Conservation (phyloP, 305 asterid genomes). For the Caryopteris hybrid region DNA sequence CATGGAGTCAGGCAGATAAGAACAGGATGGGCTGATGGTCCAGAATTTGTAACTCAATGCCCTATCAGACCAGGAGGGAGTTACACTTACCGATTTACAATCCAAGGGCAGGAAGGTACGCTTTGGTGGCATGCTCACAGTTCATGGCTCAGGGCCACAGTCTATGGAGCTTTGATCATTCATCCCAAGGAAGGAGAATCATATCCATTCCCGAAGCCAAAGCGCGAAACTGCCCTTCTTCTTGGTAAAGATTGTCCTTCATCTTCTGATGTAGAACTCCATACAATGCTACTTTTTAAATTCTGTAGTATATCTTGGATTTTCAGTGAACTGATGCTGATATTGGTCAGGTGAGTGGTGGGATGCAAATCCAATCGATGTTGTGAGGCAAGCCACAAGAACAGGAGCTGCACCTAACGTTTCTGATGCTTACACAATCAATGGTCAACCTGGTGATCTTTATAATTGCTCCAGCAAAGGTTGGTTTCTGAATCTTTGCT, state of each 20-base stretch:
- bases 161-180: conserved; percentile 70
- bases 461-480: conserved; percentile 49
- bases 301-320: not conserved
- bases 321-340: not conserved
- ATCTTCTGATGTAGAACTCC: not conserved
- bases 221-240: conserved; percentile 59
- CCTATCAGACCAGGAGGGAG: conserved; percentile 80
- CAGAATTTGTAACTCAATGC: conserved; percentile 80
- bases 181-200: conserved; percentile 57
- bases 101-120: conserved; percentile 80
- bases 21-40: conserved; percentile 90
- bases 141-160: conserved; percentile 89
- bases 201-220: conserved; percentile 67
- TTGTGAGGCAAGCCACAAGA: conserved; percentile 43
- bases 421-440: conserved; percentile 55
- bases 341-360: conserved; percentile 57
- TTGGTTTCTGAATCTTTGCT: conserved; percentile 6
- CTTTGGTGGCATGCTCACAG: conserved; percentile 96
- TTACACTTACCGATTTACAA: conserved; percentile 69
- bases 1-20: conserved; percentile 75
- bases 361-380: conserved; percentile 42
- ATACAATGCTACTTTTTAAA: not conserved
- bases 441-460: conserved; percentile 58
- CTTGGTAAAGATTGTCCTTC: conserved; percentile 38
- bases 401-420: conserved; percentile 51